Base-by-base conservation (phyloP, 73 alveolate genomes). In the Paramecium biaurelia region DNA sequence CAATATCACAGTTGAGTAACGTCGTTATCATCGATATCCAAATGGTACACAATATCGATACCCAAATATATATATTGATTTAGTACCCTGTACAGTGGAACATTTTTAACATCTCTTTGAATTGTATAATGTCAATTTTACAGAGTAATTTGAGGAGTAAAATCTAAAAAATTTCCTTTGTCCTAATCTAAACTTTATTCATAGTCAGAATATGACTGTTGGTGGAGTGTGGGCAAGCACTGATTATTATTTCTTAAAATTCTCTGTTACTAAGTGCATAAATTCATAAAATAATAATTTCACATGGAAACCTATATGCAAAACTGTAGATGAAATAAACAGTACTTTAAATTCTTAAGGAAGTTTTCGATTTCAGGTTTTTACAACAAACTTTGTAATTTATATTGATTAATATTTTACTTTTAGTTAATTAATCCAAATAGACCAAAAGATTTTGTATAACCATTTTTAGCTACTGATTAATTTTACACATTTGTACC, bases 221-320 rank as follows among this genome's bases (percentile, higher is more conserved):
- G 74, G 74, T 47, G 94, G 94, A 1, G 43, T 35, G 21, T 63
- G 76, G 85, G 58, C 89, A 18, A 89, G 85, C 30, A 20, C 12
- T 15, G 90, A 41, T 18, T 89, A 68, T 45, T 20, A 34, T 1
- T 89, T 67, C 76, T 28, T 89, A n/a, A 89, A 89, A 49, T 67
- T 89, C 57, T 41, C 90, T 23, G 90, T 89, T 5, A 43, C 68
- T 3, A 12, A 37, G 0, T 89, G 94, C 67, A 23, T 38, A 70
- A 70, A 89, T 35, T 63, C 68, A 68, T 70, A 63, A n/a, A 58
- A 89, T 11, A 58, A 76, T 45, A 42, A 70, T 21, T 82, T 72
- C 5, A 70, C 76, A 7, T 89, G 94, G 94, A 41, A 89, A 70
- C 94, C 94, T 0, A 34, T 20, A 18, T 89, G 94, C 38, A 76